Conservation (phyloP, 1,284 basidiomycete species). For the Rhodotorula sp. region DNA sequence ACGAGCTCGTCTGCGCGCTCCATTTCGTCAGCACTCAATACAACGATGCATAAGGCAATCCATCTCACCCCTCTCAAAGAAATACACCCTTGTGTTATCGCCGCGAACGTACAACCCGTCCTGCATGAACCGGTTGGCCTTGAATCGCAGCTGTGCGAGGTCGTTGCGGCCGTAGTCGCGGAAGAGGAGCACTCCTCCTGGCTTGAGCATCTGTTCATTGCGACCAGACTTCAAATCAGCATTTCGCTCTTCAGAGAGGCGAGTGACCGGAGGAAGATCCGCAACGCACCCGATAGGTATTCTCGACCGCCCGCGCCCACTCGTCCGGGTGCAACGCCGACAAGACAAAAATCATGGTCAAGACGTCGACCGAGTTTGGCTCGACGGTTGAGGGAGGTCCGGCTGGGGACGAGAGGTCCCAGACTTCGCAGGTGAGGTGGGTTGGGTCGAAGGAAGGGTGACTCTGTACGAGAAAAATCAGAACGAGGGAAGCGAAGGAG, state of each 20-base stretch:
- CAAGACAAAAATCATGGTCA: slow-evolving; percentile 91
- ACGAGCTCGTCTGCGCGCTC: slow-evolving; percentile 68
- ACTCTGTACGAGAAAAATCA: slow-evolving; percentile 49
- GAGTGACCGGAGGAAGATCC: background rate
- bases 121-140: slow-evolving; percentile 70
- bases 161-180: slow-evolving; percentile 96
- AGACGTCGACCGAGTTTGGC: slow-evolving; percentile 69
- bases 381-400: slow-evolving; percentile 64
- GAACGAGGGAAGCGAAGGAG: background rate
- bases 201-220: slow-evolving; percentile 83
- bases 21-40: background rate
- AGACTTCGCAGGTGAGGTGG: slow-evolving; percentile 74
- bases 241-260: background rate
- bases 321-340: slow-evolving; percentile 91
- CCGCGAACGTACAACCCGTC: slow-evolving; percentile 92
- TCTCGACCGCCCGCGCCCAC: slow-evolving; percentile 81
- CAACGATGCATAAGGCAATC: background rate
- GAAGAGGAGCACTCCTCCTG: slow-evolving; percentile 76
- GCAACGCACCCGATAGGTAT: slow-evolving; percentile 66
- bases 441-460: slow-evolving; percentile 70
- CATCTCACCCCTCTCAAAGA: slow-evolving; percentile 74
- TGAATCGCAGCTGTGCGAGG: slow-evolving; percentile 89
- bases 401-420: slow-evolving; percentile 74
- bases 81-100: slow-evolving; percentile 94
- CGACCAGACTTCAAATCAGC: too few relatives aligned